Base-by-base conservation (phyloP, 768 basidiomycete genomes). In the Melanogaster broomeanus region DNA sequence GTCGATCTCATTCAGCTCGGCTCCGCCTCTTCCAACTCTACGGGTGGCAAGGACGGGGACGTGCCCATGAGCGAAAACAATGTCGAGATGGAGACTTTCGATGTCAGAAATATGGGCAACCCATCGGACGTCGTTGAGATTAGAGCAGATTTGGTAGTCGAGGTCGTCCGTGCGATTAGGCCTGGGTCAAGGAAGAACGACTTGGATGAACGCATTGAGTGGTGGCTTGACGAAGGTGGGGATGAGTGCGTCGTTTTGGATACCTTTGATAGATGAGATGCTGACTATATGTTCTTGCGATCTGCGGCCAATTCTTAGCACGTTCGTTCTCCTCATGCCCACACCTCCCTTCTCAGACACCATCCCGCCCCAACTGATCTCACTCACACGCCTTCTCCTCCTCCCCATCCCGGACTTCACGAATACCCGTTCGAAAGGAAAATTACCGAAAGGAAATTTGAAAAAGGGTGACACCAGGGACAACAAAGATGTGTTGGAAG, bases 141-240 rank as follows among this genome's bases (percentile, higher is more conserved):
- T 38, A 80, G 77, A 37, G 91, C 88, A 18, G 88, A 91, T 70
- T 62, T 89, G 40, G 73, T 85, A 11, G 77, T 90, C 21, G 63
- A 74, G 9, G 70, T 70, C 22, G 63, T 80, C 37, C 54, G 28
- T 51, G 55, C 25, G 46, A 55, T 25, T 31, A 27, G 22, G 7
- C 34, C 27, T 5, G 57, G 48, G 28, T 54, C 35, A 13, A 61
- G 70, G 31, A 33, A 16, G 35, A 39, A 45, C 6, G 49, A 61
- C 37, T 19, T 49, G 13, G 42, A 7, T 15, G 48, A 58, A 4
- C 79, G 92, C 34, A 86, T 97, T 9, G 91, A 98, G 53, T 97
- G 90, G 85, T 94, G 94, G 90, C 72, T 98, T 12, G 93, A 97
- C 56, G 81, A 87, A 63, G 90, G 87, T 3, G 88, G 88, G 18